Evolutionary conservation across 768 basidiomycete species (phyloP), one percentile per base, ranked within the genome.

Genomic region (Naganishia vaughanmartiniae): DNA sequence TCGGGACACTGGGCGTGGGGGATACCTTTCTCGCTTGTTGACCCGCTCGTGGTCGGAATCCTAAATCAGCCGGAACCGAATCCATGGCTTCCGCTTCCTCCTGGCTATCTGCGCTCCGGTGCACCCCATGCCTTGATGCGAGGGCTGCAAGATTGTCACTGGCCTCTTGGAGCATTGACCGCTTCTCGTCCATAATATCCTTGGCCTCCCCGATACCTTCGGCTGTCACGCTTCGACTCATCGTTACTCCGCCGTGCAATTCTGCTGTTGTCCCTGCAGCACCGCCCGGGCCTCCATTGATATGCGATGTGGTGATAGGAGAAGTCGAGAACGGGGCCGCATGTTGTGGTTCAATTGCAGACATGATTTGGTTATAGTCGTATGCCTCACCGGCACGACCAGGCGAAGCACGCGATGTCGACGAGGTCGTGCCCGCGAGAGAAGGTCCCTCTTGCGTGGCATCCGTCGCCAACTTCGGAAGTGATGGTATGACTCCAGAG

Each of bases 171-270:
- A 63, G 60, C 26, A 63, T 42, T 42, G n/a, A 28, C 21, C 30
- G 60, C 60, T 63, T 63, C 21, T 45, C 60, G 39, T 42, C 60
- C 60, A 63, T 63, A n/a, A 63, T 63, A 24, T 63, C 60, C 28
- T 63, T 30, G 21, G 60, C 60, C 33, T 63, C 60, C 0, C 21
- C 24, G n/a, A 63, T 63, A 42, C 60, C 60, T n/a, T 63, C 60
- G 2, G 60, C 60, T 26, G 60, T 63, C 24, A 63, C 60, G 39
- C 60, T 63, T 6, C 60, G 60, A 45, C 60, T 63, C 60, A 63
- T 63, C 34, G 60, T 63, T 12, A 63, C 60, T 30, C 60, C 60
- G 21, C 60, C 60, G 15, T 63, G 60, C 28, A 63, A 42, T 17
- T 63, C 60, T 39, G 60, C 26, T 1, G 14, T 30, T 34, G 39